Evolutionary conservation across 306 rosid species (phyloP), one percentile per base, ranked within the genome.

Genomic region (Alnus glutinosa): DNA sequence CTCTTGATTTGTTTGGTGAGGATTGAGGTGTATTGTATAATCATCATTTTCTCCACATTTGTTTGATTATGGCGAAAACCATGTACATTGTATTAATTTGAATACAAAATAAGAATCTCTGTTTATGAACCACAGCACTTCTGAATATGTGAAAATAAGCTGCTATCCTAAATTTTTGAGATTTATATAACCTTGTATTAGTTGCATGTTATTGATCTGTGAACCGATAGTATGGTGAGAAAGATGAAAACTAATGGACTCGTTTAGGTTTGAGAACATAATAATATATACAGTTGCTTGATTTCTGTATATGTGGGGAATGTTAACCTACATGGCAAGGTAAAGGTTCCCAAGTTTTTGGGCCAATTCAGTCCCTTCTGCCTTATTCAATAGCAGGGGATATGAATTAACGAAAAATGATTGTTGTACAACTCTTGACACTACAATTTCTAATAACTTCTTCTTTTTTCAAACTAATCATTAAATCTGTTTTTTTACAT

Each of bases 21-120:
- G 46, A 42, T 5, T 42, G 46, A 42, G 46, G 46, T 42, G 46
- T 42, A 42, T 42, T 42, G 6, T 42, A 42, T 42, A 42, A 42
- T 42, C 5, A 14, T 48, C 55, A 44, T 50, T 52, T 52, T 78
- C 48, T 69, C 79, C 79, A 50, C 55, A 70, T 34, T 28, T 61
- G 67, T 72, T n/a, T 71, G 55, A 44, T 77, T 15, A 23, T 19
- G 15, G 36, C 37, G 4, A 18, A 16, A 62, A 71, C 52, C 18
- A 23, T 81, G 81, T 71, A 51, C 13, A 44, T 49, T 49, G 46
- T 48, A 61, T 49, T 68, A 14, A 55, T 30, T 79, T 70, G 66
- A 62, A 54, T 39, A 58, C 78, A 48, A 75, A 75, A 39, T 47
- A 59, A 48, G 46, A 58, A 66, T 78, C 47, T 59, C 36, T 57